Evolutionary conservation across 2,329 filamentous ascomycete genomes (phyloP), one percentile per base, ranked within the genome.

Genomic region (Sporothrix brasiliensis): DNA sequence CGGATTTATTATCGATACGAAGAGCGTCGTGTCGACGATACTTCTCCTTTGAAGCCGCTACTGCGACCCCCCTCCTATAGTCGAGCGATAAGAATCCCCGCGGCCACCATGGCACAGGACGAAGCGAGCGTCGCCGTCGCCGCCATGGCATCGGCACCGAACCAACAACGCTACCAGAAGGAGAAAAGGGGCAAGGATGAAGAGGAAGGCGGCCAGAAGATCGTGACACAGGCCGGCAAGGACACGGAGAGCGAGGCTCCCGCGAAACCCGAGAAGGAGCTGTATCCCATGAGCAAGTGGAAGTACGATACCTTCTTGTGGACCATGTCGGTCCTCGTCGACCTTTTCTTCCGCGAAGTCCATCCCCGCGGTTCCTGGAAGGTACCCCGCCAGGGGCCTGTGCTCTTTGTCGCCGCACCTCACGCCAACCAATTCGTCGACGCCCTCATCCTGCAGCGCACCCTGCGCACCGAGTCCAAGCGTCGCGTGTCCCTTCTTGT

Each of bases 381-480:
- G 80, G 92, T 99, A 58, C 95, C 95, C 58, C 89, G 91, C 76
- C 87, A 88, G 73, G 95, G 94, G 0, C 94, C 95, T 0, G 88
- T 99, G 73, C 92, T 99, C 72, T 95, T 99, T 77, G 95, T 99
- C 75, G 95, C 94, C 58, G 95, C 94, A 69, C 95, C 95, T 74
- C 95, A 99, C 84, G 94, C 94, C 72, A 99, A 99, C 79, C 93
- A 97, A 90, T 99, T 99, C 76, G 94, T 98, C 78, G 95, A 99
- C 77, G 94, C 93, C 69, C 86, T 99, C 67, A 91, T 98, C 75
- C 87, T 99, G 68, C 96, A 97, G 88, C 91, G 94, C 74, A 93
- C 93, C 16, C 88, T 98, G 71, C 91, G 92, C 74, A 90, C 88
- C 77, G 94, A 97, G 82, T 91, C 93, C 69, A 89, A 91, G 74